phyloP scores from a whole-genome alignment of 192 early-diverging fungal genomes.

The Backusella sp. region DNA sequence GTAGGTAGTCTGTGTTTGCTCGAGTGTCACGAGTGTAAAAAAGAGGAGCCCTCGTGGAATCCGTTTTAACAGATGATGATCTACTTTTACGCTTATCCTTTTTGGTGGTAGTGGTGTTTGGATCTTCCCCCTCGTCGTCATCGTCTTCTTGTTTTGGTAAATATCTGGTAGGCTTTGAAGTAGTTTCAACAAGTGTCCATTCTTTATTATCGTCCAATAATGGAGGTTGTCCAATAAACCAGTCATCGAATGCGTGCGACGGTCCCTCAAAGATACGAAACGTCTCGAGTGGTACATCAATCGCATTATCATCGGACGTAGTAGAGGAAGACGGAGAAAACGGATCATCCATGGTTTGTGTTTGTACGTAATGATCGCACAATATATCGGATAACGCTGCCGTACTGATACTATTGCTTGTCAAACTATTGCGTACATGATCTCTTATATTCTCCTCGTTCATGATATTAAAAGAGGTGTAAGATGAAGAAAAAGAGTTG shows the following conservation, averaged over 20 bases:
- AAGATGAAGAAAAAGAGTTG: not conserved
- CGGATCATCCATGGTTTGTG: not conserved
- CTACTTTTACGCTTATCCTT: not conserved
- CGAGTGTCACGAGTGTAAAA: constrained; percentile 34
- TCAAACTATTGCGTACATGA: constrained; percentile 3
- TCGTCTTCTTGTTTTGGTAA: not conserved
- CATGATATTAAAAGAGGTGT: not conserved
- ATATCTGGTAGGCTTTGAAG: not conserved
- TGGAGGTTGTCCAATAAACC: constrained; percentile 8
- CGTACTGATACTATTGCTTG: not conserved
- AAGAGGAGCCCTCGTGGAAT: not conserved
- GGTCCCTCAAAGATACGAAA: constrained; percentile 22
- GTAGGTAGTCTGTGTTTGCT: constrained; percentile 46
- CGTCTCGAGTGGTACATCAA: constrained; percentile 23
- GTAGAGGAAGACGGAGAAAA: constrained; percentile 1
- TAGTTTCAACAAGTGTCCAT: constrained; percentile 19
- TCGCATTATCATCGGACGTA: not conserved
- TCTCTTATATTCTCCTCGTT: not conserved
- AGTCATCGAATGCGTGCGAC: not conserved
- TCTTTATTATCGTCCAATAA: constrained; percentile 6
- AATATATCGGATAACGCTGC: constrained; percentile 22
- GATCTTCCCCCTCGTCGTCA: not conserved
- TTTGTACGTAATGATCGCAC: constrained; percentile 27
- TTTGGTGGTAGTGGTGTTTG: not conserved
- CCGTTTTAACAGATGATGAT: not conserved